Evolutionary conservation across 2,329 filamentous ascomycete species (phyloP).

Genomic region (Nigrograna mackinnonii): DNA sequence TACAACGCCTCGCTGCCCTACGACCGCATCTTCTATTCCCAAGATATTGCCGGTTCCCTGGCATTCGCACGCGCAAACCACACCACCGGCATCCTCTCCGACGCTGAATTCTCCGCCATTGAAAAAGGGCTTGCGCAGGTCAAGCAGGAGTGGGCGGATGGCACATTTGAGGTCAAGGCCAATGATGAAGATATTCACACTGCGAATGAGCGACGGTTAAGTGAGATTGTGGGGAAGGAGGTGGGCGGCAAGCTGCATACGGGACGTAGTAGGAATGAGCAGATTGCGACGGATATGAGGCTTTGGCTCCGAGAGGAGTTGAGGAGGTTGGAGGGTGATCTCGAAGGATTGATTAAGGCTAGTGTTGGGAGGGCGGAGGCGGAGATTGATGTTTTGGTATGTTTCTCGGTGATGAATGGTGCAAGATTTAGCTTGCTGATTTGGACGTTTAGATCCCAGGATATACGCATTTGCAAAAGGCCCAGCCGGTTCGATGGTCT

Average conservation of each 20-base stretch:
- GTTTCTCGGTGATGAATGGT: constrained; percentile 1
- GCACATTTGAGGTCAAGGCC: constrained; percentile 51
- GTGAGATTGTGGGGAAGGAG: constrained; percentile 85
- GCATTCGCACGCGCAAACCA: constrained; percentile 81
- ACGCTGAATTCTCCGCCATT: constrained; percentile 74
- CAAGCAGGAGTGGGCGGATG: constrained; percentile 52
- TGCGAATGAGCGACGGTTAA: constrained; percentile 58
- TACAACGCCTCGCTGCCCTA: constrained; percentile 84
- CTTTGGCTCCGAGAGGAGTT: constrained; percentile 83
- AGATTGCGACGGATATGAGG: constrained; percentile 88
- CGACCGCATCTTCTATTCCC: constrained; percentile 75
- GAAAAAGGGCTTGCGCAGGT: constrained; percentile 69
- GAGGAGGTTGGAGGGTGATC: constrained; percentile 67
- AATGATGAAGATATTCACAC: constrained; percentile 61
- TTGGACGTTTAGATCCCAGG: constrained; percentile 66
- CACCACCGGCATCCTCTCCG: constrained; percentile 73
- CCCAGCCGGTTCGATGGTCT: constrained; percentile 78
- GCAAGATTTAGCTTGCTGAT: not conserved
- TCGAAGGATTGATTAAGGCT: constrained; percentile 72
- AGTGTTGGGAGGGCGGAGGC: constrained; percentile 70
- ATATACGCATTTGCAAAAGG: constrained; percentile 86
- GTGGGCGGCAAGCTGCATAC: constrained; percentile 90
- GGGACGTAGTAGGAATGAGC: constrained; percentile 84
- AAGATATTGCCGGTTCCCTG: constrained; percentile 80
- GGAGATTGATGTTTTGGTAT: constrained; percentile 69